Conservation (phyloP, 305 asterid species). For the Fraxinus ornus region DNA sequence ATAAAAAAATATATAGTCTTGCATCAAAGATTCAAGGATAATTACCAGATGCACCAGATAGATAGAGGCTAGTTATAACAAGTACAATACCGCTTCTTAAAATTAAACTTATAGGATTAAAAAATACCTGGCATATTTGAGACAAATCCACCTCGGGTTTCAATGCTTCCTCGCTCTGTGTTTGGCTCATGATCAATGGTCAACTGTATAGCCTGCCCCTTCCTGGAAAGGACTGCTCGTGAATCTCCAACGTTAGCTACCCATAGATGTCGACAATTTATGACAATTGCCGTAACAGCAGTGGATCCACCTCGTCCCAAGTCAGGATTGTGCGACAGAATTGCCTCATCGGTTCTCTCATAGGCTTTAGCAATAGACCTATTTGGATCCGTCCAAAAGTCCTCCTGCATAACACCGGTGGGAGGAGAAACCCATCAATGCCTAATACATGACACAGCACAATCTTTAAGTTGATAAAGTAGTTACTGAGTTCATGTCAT, state of each 20-base stretch:
- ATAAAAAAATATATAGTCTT: neutral
- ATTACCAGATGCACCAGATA: neutral
- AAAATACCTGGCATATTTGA: constrained; percentile 49
- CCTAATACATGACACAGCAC: neutral
- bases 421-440: neutral
- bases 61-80: neutral
- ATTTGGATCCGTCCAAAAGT: constrained; percentile 74
- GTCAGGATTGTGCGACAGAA: constrained; percentile 60
- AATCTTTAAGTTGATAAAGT: neutral
- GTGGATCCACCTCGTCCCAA: constrained; percentile 56
- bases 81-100: neutral
- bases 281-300: constrained; percentile 49
- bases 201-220: constrained; percentile 47
- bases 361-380: constrained; percentile 76
- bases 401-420: constrained; percentile 44
- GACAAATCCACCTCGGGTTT: constrained; percentile 80
- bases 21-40: neutral
- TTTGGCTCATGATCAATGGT: constrained; percentile 50
- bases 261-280: constrained; percentile 39
- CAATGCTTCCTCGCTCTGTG: constrained; percentile 44
- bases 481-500: neutral
- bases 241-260: constrained; percentile 60
- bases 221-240: constrained; percentile 49
- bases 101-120: constrained; percentile 3
- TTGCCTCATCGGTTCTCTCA: constrained; percentile 86